phyloP scores from a whole-genome alignment of 495 filamentous ascomycete genomes.

The Daldinia loculata region DNA sequence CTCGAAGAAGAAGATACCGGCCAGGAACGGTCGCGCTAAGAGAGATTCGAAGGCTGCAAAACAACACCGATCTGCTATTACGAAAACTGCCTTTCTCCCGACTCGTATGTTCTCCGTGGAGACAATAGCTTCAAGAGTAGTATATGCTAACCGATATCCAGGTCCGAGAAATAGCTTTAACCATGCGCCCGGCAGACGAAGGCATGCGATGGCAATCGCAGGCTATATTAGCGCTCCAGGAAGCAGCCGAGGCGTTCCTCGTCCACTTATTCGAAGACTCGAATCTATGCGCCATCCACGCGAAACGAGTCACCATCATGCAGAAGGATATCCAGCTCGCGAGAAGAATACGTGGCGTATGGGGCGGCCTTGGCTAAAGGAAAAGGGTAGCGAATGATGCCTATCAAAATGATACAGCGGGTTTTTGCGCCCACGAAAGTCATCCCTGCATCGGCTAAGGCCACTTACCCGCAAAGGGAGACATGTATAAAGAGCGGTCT shows the following conservation, averaged over 20 bases:
- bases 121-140: background rate
- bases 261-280: slow-evolving; percentile 96
- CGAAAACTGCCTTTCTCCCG: slow-evolving; percentile 86
- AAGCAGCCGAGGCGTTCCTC: slow-evolving; percentile 90
- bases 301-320: slow-evolving; percentile 97
- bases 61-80: slow-evolving; percentile 80
- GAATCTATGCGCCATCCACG: slow-evolving; percentile 94
- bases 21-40: slow-evolving; percentile 85
- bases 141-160: slow-evolving; percentile 46
- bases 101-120: slow-evolving; percentile 63
- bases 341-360: slow-evolving; percentile 76
- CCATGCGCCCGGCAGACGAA: slow-evolving; percentile 60
- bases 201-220: slow-evolving; percentile 89
- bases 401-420: background rate
- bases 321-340: slow-evolving; percentile 95
- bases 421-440: background rate
- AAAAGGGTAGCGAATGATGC: background rate
- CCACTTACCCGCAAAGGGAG: background rate
- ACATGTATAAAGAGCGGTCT: slow-evolving; percentile 17
- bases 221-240: slow-evolving; percentile 88
- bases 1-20: slow-evolving; percentile 73
- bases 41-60: slow-evolving; percentile 88
- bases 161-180: slow-evolving; percentile 84
- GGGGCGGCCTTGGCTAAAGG: slow-evolving; percentile 58
- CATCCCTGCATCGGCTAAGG: background rate